Evolutionary conservation across 768 basidiomycete species (phyloP), one percentile per base, ranked within the genome.

Genomic region (Lyophyllum decastes): DNA sequence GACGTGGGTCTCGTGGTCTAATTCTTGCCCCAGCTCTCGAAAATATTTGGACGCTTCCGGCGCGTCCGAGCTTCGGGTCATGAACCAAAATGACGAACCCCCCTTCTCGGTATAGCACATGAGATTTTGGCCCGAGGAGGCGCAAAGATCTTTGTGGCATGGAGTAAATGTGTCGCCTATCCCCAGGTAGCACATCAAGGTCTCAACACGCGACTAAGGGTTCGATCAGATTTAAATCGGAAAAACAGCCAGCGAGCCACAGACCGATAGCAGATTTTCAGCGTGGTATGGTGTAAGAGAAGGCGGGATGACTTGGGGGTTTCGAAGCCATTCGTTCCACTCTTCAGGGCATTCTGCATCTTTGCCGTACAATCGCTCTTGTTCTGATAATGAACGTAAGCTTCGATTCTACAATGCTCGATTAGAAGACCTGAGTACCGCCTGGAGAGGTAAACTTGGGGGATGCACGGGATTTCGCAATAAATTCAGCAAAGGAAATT

Each of bases 121-220:
- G 21, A 94, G 73, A 66, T 94, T 94, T 54, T 94, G 92, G 10
- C 92, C 92, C 6, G 88, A 87, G 3, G 90, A 92, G 1, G 83
- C 90, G 64, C 92, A 94, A 0, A 88, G 79, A 71, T 94, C 92
- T 67, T 93, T 94, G 67, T 94, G 92, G 55, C 84, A 88, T 1
- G 92, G 87, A 0, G 92, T 94, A 68, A 84, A 92, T 0, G 92
- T 94, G 60, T 90, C 92, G 0, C 88, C 89, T 54, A 88, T 77
- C 7, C 92, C 92, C 6, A 92, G 71, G 64, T 94, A 94, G 65
- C 89, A 92, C 90, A 94, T 92, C 4, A 94, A 73, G 0, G 90
- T 92, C 64, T 93, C 87, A 2, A 91, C 83, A 25, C 73, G 74
- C 44, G 76, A 76, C 89, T 90, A 48, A 5, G 57, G 10, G 30